Base-by-base conservation (phyloP, 805 yeast genomes). In the Metschnikowia bowlesiae region DNA sequence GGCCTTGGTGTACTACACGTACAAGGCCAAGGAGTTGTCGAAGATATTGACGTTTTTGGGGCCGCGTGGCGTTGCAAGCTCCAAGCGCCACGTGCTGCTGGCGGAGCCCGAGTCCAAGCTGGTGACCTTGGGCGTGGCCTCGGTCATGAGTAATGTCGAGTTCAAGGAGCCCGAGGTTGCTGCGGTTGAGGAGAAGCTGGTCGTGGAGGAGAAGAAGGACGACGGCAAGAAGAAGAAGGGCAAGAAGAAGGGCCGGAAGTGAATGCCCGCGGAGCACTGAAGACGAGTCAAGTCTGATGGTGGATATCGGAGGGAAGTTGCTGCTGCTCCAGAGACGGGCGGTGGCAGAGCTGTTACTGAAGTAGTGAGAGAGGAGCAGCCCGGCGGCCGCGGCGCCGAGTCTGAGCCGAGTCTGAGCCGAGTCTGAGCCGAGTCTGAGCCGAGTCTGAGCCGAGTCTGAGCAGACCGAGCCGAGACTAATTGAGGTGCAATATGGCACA, bases 21-120 rank as follows among this genome's bases (percentile, higher is more conserved):
- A 71, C 54, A 84, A 84, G 56, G 68, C 76, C 44, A 88, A 89
- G 63, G 96, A 89, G 64, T 78, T 90, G 41, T 82, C 88, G 26
- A 78, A 91, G 56, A 62, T 89, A 22, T 69, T 87, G 63, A 79
- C 87, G 44, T 85, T 87, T 6, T 62, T 89, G 44, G 96, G 96
- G 0, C 90, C 90, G 5, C 70, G 75, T 48, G 84, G 84, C 4
- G 85, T 83, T 14, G 42, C 46, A 28, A 46, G 49, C n/a, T 46
- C 45, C 28, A 52, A 42, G 29, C 34, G 28, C 31, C 40, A n/a
- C 37, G 18, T 9, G 70, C 69, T 41, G 62, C 71, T 9, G 37
- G 18, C 18, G 8, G 37, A 34, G 14, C n/a, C 6, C 9, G 37
- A 34, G 37, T 9, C 18, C 7, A 35, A 35, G 9, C 22, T 22